Conservation (phyloP, 108 stramenopile genomes). For the Nitzschia sp. region DNA sequence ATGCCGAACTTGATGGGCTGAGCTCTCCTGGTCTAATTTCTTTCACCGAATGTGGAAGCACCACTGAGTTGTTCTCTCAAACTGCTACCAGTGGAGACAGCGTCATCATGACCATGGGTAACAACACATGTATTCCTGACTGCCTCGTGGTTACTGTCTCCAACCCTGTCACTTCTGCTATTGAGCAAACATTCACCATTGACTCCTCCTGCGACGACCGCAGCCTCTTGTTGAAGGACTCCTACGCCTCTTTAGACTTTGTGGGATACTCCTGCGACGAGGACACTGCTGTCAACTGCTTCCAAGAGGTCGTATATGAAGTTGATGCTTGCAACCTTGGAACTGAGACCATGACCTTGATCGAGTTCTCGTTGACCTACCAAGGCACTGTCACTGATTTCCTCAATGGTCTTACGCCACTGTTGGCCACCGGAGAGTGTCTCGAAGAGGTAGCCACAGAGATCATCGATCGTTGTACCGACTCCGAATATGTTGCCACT, state of each 20-base stretch:
- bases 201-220: constrained; percentile 21
- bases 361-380: constrained; percentile 17
- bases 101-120: constrained; percentile 1
- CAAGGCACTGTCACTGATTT: constrained; percentile 12
- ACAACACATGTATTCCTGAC: constrained; percentile 19
- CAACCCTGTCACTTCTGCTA: background rate
- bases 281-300: constrained; percentile 23
- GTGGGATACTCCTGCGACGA: constrained; percentile 31
- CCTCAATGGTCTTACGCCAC: background rate
- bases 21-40: constrained; percentile 13
- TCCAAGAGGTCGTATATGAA: constrained; percentile 22
- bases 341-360: constrained; percentile 8
- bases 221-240: constrained; percentile 9
- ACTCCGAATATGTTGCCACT: constrained; percentile 8
- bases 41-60: constrained; percentile 5
- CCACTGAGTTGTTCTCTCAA: constrained; percentile 7
- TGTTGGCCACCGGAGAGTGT: constrained; percentile 19
- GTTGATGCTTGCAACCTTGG: constrained; percentile 28
- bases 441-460: constrained; percentile 6
- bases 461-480: constrained; percentile 8
- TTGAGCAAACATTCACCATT: constrained; percentile 21
- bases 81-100: background rate
- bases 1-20: background rate
- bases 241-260: constrained; percentile 23
- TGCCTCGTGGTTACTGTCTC: constrained; percentile 16